Evolutionary conservation across 2,329 filamentous ascomycete genomes (phyloP).

Genomic region (Hymenoscyphus scutula): DNA sequence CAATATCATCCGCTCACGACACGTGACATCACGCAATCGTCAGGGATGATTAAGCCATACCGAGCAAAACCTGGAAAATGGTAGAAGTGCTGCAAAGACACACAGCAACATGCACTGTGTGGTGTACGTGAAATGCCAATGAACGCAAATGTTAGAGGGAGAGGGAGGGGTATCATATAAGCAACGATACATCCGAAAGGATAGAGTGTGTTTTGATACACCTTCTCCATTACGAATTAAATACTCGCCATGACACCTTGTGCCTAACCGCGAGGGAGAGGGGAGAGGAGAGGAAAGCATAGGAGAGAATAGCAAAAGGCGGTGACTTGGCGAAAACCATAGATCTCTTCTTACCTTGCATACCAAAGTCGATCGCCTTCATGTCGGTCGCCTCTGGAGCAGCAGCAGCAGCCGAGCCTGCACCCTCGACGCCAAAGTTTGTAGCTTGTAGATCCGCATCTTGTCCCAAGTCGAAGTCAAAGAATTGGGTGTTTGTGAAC

Average conservation of each 20-base stretch:
- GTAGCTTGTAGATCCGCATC: slow-evolving; percentile 52
- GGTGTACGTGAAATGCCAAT: slow-evolving; percentile 9
- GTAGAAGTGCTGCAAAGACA: slow-evolving; percentile 7
- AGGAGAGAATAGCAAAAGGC: background rate
- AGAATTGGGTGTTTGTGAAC: slow-evolving; percentile 81
- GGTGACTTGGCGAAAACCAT: background rate
- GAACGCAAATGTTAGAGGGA: background rate
- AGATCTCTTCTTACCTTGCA: slow-evolving; percentile 41
- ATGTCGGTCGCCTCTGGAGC: slow-evolving; percentile 41
- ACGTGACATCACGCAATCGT: slow-evolving; percentile 33
- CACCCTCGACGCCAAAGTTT: slow-evolving; percentile 21
- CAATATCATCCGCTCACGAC: slow-evolving; percentile 6
- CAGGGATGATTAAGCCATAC: slow-evolving; percentile 9
- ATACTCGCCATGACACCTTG: slow-evolving; percentile 13
- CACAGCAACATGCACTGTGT: slow-evolving; percentile 6
- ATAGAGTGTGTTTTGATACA: background rate
- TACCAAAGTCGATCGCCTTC: slow-evolving; percentile 46
- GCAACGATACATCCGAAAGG: background rate
- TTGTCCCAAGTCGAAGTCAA: slow-evolving; percentile 70
- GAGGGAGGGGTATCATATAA: background rate
- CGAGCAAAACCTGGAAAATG: slow-evolving; percentile 4
- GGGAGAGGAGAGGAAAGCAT: too few relatives aligned
- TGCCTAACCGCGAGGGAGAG: background rate
- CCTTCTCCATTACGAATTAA: slow-evolving; percentile 3
- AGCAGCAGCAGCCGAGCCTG: slow-evolving; percentile 4